Conservation (phyloP, 768 basidiomycete genomes). For the Sistotremastrum suecicum region DNA sequence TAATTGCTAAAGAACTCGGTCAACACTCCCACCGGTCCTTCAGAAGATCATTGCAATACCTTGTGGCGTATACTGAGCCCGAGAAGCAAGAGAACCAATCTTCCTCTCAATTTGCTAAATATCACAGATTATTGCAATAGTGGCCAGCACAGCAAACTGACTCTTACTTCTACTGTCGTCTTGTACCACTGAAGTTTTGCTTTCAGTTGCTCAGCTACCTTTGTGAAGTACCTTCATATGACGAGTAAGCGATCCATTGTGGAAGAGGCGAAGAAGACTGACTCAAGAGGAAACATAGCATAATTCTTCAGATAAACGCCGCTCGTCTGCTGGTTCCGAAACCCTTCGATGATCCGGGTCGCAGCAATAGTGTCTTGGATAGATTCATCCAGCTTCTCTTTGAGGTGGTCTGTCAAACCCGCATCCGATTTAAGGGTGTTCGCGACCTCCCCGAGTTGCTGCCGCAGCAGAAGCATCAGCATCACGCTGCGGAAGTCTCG, state of each 20-base stretch:
- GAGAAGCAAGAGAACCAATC: conserved; percentile 48
- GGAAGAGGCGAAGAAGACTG: conserved; percentile 13
- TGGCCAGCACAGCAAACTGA: background rate
- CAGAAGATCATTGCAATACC: conserved; percentile 23
- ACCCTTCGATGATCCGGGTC: conserved; percentile 65
- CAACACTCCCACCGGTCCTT: background rate
- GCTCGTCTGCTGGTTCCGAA: conserved; percentile 59
- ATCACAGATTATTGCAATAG: background rate
- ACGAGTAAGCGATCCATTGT: background rate
- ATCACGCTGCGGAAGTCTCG: background rate
- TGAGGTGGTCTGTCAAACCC: conserved; percentile 53
- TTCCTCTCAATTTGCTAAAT: conserved; percentile 73
- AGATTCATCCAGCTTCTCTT: conserved; percentile 59
- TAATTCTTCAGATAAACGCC: conserved; percentile 62
- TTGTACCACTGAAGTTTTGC: conserved; percentile 69
- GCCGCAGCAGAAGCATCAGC: background rate
- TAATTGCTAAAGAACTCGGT: conserved; percentile 36
- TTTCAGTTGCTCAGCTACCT: conserved; percentile 58
- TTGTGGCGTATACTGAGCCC: conserved; percentile 61
- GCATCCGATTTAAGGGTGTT: conserved; percentile 54
- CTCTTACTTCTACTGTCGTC: conserved; percentile 56
- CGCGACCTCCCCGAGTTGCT: conserved; percentile 55
- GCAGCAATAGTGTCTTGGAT: conserved; percentile 71
- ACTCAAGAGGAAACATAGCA: conserved; percentile 76
- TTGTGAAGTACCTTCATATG: conserved; percentile 49